Evolutionary conservation across 768 basidiomycete species (phyloP).

Genomic region (Phlebiopsis flavidoalba): DNA sequence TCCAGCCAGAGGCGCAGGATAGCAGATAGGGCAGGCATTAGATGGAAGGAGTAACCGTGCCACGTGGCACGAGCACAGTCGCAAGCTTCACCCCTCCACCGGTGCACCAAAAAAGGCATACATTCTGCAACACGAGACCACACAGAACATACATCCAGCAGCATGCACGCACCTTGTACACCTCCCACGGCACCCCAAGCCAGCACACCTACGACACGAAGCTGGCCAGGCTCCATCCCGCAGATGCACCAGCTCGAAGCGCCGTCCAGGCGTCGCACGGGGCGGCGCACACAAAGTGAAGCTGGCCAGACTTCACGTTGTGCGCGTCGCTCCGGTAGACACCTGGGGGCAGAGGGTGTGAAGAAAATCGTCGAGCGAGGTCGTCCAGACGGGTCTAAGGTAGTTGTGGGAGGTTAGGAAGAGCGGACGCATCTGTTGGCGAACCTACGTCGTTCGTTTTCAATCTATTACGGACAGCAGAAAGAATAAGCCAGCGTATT

Average conservation of each 20-base stretch:
- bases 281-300: neutral
- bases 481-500: too few species aligned
- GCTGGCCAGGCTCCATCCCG: neutral
- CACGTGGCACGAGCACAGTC: too few species aligned
- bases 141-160: neutral
- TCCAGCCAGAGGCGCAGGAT: too few species aligned
- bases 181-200: neutral
- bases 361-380: neutral
- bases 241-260: neutral
- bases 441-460: too few species aligned
- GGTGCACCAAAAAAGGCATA: too few species aligned
- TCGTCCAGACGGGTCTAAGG: neutral
- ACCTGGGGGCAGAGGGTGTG: neutral
- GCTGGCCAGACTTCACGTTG: neutral
- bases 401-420: too few species aligned
- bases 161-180: neutral
- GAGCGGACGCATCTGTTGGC: too few species aligned
- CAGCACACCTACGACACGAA: neutral
- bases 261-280: neutral
- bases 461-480: too few species aligned
- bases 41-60: too few species aligned
- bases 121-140: too few species aligned
- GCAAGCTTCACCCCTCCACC: too few species aligned
- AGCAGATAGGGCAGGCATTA: too few species aligned
- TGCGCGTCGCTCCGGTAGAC: neutral